phyloP scores from a whole-genome alignment of 2,329 filamentous ascomycete species.

The Arthrobotrys iridis region DNA sequence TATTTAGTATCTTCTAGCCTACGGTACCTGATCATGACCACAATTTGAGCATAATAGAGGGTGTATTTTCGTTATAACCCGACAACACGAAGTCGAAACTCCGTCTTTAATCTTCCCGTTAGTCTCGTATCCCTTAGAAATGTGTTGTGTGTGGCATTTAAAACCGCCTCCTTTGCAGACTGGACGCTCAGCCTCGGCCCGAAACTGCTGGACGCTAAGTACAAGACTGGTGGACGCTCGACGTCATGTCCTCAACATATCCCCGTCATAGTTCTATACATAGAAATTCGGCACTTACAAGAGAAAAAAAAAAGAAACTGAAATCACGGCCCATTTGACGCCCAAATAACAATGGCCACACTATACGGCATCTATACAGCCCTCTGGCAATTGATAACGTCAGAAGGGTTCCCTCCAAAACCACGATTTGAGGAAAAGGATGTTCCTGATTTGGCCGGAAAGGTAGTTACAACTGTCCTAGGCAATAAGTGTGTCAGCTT shows the following conservation, averaged over 20 bases:
- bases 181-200: too few species aligned
- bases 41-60: conserved; percentile 29
- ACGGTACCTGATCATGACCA: not conserved
- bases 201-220: too few species aligned
- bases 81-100: too few species aligned
- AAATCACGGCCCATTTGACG: not conserved
- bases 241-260: not conserved
- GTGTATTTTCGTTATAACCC: too few species aligned
- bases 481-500: not conserved
- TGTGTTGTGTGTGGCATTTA: conserved; percentile 5
- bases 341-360: not conserved
- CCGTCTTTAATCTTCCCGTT: too few species aligned
- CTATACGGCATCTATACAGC: conserved; percentile 9
- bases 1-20: not conserved
- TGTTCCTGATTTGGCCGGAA: conserved; percentile 62
- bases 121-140: not conserved
- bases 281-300: not conserved
- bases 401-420: conserved; percentile 59
- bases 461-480: conserved; percentile 56
- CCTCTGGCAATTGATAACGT: not conserved
- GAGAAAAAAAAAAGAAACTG: too few species aligned
- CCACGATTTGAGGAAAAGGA: conserved; percentile 64
- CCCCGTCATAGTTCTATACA: not conserved
- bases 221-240: too few species aligned
- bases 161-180: not conserved